Evolutionary conservation across 1,139 yeast species (phyloP), one percentile per base, ranked within the genome.

Genomic region (Pichia inconspicua): DNA sequence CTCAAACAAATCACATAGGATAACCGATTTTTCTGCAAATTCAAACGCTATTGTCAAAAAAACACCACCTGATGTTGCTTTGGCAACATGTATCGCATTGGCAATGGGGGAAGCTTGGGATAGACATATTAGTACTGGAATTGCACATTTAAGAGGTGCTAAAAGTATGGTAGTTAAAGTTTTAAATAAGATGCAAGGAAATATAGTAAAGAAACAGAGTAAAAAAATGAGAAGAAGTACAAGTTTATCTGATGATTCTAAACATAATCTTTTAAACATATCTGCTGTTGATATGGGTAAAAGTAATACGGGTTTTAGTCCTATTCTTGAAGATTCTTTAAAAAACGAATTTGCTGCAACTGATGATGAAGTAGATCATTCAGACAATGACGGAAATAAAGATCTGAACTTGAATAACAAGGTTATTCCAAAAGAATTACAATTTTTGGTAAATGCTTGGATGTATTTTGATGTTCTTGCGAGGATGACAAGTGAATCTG

Each of bases 101-200:
- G 82, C 86, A 0, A 75, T 79, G 45, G 75, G 83, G 44, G 88
- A 82, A 60, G 72, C 82, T 1, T 82, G 87, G 86, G 84, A 80
- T 57, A 73, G 82, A 19, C 82, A 76, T 54, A 80, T 75, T 5
- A 73, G 81, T 9, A 78, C 82, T 39, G 86, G 86, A 17, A 77
- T 81, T 47, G 82, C 84, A 1, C 87, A 80, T 65, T 69, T 80
- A 52, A 76, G 77, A 57, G 86, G 86, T 15, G 86, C 87, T 3
- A 73, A 77, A 52, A 74, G 79, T 31, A 77, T 80, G 76, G 78
- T 80, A 53, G 74, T 74, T 51, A 72, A 70, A 52, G 73, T 75
- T 2, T 60, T 60, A 52, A 65, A 40, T 51, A 59, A 58, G 32
- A 43, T 58, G 15, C 52, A 53, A 41, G 51, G 44, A 22, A 39